Conservation (phyloP, 2,329 filamentous ascomycete genomes). For the Myrmaecium sp. region DNA sequence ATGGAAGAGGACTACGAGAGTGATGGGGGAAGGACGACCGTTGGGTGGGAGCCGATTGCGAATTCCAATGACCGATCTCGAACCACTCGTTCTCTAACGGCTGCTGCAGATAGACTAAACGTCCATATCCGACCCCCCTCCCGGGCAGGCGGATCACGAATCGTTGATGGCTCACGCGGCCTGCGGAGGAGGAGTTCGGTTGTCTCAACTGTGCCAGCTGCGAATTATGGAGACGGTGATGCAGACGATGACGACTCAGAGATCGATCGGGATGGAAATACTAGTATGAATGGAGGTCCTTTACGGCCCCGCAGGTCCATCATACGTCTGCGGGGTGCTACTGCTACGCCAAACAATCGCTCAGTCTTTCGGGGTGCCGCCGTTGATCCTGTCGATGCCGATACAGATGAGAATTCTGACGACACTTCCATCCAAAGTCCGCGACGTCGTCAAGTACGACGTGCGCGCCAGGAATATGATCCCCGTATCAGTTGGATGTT, state of each 20-base stretch:
- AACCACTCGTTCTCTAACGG: conserved; percentile 29
- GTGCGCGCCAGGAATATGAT: conserved; percentile 19
- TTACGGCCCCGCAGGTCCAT: conserved; percentile 19
- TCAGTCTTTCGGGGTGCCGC: conserved; percentile 13
- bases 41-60: conserved; percentile 28
- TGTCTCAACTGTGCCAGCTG: conserved; percentile 14
- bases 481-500: conserved; percentile 25
- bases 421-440: conserved; percentile 17
- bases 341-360: conserved; percentile 10
- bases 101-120: conserved; percentile 28
- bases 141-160: conserved; percentile 16
- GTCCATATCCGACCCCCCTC: conserved; percentile 22
- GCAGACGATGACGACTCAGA: conserved; percentile 26
- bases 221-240: conserved; percentile 23
- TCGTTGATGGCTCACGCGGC: conserved; percentile 19
- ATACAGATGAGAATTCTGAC: conserved; percentile 22
- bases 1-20: conserved; percentile 22
- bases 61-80: conserved; percentile 27
- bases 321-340: conserved; percentile 14
- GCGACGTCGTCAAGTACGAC: conserved; percentile 9
- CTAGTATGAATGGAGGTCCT: conserved; percentile 17
- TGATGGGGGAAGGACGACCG: conserved; percentile 26
- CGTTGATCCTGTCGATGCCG: conserved; percentile 13
- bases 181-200: conserved; percentile 21
- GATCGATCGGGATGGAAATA: conserved; percentile 19